A percentile compares a stretch with the other conserved stretches of the same genome.
Conservation (phyloP, 495 filamentous ascomycete genomes). For the Lepraria neglecta region DNA sequence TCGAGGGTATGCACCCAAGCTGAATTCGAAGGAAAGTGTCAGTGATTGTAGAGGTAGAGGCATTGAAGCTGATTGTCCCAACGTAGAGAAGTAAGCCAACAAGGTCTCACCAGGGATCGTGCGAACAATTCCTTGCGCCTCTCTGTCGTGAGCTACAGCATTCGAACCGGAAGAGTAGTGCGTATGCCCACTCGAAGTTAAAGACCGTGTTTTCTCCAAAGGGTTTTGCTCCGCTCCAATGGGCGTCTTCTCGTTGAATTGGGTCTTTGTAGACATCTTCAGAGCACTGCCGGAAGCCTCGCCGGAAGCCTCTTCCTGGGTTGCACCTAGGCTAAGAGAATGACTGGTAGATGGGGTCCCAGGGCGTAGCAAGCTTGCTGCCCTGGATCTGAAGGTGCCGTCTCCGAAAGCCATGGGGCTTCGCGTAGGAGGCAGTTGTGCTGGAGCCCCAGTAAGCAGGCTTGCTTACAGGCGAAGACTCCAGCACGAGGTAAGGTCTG, state of each 20-base stretch:
- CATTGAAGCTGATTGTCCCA: too few relatives aligned
- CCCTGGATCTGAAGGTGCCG: slow-evolving; percentile 20
- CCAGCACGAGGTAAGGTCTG: slow-evolving; percentile 1
- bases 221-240: slow-evolving; percentile 12
- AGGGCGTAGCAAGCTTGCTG: slow-evolving; percentile 22
- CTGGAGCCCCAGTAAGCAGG: not conserved
- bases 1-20: slow-evolving; percentile 53
- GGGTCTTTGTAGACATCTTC: slow-evolving; percentile 7
- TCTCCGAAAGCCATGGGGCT: slow-evolving; percentile 21
- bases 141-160: slow-evolving; percentile 23
- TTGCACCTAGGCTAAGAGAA: slow-evolving; percentile 9
- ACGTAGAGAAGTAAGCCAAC: not conserved
- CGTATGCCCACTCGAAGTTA: slow-evolving; percentile 30
- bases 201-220: slow-evolving; percentile 18
- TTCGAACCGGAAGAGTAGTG: slow-evolving; percentile 26
- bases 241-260: slow-evolving; percentile 17
- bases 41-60: not conserved
- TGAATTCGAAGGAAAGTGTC: slow-evolving; percentile 20
- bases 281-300: slow-evolving; percentile 1
- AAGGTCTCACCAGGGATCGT: slow-evolving; percentile 34
- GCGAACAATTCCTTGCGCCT: slow-evolving; percentile 31
- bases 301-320: slow-evolving; percentile 4
- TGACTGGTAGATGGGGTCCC: slow-evolving; percentile 15
- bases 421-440: not conserved
- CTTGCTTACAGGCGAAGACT: slow-evolving; percentile 7